Evolutionary conservation across 306 rosid species (phyloP), one percentile per base, ranked within the genome.

Genomic region (Cicer cuneatum): DNA sequence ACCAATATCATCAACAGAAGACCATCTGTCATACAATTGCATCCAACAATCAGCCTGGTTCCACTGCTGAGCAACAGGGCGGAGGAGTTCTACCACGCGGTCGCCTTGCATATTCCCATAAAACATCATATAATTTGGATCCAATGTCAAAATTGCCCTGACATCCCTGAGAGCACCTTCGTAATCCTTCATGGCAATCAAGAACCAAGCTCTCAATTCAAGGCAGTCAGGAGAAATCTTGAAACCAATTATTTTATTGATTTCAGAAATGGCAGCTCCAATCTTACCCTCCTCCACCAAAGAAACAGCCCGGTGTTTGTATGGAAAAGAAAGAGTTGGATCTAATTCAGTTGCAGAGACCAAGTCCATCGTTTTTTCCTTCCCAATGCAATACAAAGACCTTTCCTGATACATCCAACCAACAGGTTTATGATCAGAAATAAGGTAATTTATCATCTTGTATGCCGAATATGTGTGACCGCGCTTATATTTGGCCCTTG

Each of bases 361-460:
- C 86, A 92, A 87, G 83, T 92, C 98, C 61, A 71, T 74, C 78
- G 79, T 76, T 89, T 86, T 92, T 87, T 92, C 96, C 86, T 83
- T 90, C 66, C 94, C 98, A 15, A 56, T 51, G 76, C 89, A 84
- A 74, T 92, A 92, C 75, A 92, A 43, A 69, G 98, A 78, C 74
- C 96, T 88, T 71, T 92, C 98, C 79, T 92, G 98, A 86, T 92
- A 90, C 92, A 90, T 90, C 98, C 98, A 92, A 1, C 96, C 98
- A 83, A 80, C 87, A 4, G 96, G 92, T 61, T 85, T 76, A 71
- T 84, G 72, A 69, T 86, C 89, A 18, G 88, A 84, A 76, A 92
- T 74, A 69, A 90, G 90, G 5, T 87, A 83, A 71, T 85, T 90
- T 84, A 87, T 88, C 83, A 83, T 74, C 81, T 88, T 92, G 82